Evolutionary conservation across 768 basidiomycete genomes (phyloP), one percentile per base, ranked within the genome.

Genomic region (Naganishia friedmannii): DNA sequence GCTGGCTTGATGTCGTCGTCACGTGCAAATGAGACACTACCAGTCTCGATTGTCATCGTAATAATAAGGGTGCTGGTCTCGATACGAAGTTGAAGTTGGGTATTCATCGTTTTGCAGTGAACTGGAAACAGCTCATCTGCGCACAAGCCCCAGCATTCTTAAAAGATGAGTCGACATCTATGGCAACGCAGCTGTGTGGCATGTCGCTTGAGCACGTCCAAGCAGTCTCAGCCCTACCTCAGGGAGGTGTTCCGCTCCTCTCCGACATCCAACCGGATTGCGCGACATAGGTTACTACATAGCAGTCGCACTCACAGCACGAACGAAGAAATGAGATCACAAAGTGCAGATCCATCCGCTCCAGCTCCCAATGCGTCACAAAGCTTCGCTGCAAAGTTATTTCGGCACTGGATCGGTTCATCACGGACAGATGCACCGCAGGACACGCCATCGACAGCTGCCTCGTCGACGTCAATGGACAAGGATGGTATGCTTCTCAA

Each of bases 1-100:
- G 26, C 31, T 29, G 34, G 23, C 6, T 29, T 56, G n/a, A n/a
- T n/a, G n/a, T n/a, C n/a, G n/a, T n/a, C n/a, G n/a, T 63, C 60
- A 63, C 60, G 60, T 63, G 60, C 37, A 63, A 7, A 42, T 63
- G 60, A 63, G 26, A 63, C 60, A 63, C 39, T 3, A 63, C 26
- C 32, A 21, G 39, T 15, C 32, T 34, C 37, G 57, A 58, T 58
- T 23, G 31, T 34, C 54, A 34, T 29, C 54, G 28, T 56, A 56
- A 31, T 34, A 34, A 34, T 23, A 34, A 6, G 2, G n/a, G 34
- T 32, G 3, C 12, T 3, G 23, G 23, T 29, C 15, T 23, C 53
- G 29, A 53, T 53, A 53, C 9, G 23, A 2, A 42, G 42, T 55
- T 55, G 29, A 15, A 7, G 53, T 54, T 31, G 32, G 29, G 54